Base-by-base conservation (phyloP, 129 eudicot species). In the Flaveria linearis region DNA sequence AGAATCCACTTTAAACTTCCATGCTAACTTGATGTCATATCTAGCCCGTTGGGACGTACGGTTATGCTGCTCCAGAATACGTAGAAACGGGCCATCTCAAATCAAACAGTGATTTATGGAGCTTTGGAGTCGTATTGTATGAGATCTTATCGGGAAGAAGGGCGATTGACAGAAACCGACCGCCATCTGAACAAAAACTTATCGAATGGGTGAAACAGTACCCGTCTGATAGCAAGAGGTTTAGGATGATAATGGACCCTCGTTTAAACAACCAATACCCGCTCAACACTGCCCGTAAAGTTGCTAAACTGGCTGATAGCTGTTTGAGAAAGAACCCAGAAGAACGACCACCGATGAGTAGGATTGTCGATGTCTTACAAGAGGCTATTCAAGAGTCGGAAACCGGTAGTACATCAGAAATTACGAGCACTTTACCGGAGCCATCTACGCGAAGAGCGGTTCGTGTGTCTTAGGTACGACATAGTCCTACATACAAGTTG, bases 11-110 rank as follows among this genome's bases (percentile, higher is more conserved):
- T 10, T 2, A 56, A 51, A 28, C 65, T 43, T 60, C 3, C 10
- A 52, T 72, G 69, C 69, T 64, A 64, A 72, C 74, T 73, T 64
- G 57, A 7, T 60, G 60, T 86, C 15, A n/a, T 53, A 65, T 80
- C 16, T 75, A 91, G 97, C 92, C 91, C 28, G 87, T 88, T 26
- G 96, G 97, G 56, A 91, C 97, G 16, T 86, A 82, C 8, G 97
- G 97, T 39, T 91, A 91, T 61, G 96, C 97, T 23, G 97, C 97
- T 30, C 97, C 97, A 1, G 97, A 91, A 74, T 91, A 91, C 45
- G 89, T 91, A 1, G 85, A 84, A 81, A 82, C 88, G 0, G 97
- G 97, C 23, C 97, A 80, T 77, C 87, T 91, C 17, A 83, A 86
- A 62, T 69, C 80, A 1, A 88, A 87, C 84, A 91, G 97, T 56